These are phyloP conservation scores for Bipolaris bicolor DNA, from an alignment of 2,329 filamentous ascomycete species.

Conservation along the genomic window DNA sequence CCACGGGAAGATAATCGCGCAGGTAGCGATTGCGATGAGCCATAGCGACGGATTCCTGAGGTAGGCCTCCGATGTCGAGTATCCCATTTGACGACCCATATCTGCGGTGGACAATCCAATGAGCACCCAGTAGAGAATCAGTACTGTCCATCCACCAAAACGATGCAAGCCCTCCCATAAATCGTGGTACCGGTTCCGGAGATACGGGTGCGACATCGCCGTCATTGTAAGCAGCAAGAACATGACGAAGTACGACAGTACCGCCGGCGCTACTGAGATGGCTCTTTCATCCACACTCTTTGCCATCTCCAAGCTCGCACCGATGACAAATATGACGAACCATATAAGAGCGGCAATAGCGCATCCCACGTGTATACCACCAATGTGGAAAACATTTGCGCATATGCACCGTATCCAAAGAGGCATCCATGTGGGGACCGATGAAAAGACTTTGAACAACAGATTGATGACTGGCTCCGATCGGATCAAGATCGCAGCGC, in stretches of 20 bases:
- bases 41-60: slow-evolving; percentile 60
- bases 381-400: slow-evolving; percentile 46
- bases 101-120: slow-evolving; percentile 37
- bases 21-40: slow-evolving; percentile 70
- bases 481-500: slow-evolving; percentile 42
- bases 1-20: slow-evolving; percentile 77
- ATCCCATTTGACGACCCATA: slow-evolving; percentile 16
- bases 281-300: slow-evolving; percentile 27
- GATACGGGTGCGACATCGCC: slow-evolving; percentile 36
- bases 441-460: slow-evolving; percentile 46
- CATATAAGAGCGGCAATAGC: slow-evolving; percentile 48
- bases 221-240: slow-evolving; percentile 40
- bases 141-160: slow-evolving; percentile 47
- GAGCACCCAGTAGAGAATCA: slow-evolving; percentile 47
- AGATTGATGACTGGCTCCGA: slow-evolving; percentile 48
- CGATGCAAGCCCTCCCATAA: slow-evolving; percentile 46
- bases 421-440: slow-evolving; percentile 39
- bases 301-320: slow-evolving; percentile 43
- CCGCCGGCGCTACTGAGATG: slow-evolving; percentile 27
- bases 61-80: slow-evolving; percentile 31
- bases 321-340: slow-evolving; percentile 53
- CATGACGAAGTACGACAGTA: slow-evolving; percentile 42
- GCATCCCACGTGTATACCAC: slow-evolving; percentile 47
- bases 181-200: slow-evolving; percentile 44
- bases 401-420: slow-evolving; percentile 42